These are phyloP conservation scores for Tetracladium setigerum DNA, from an alignment of 495 filamentous ascomycete species.

Conservation along the genomic window DNA sequence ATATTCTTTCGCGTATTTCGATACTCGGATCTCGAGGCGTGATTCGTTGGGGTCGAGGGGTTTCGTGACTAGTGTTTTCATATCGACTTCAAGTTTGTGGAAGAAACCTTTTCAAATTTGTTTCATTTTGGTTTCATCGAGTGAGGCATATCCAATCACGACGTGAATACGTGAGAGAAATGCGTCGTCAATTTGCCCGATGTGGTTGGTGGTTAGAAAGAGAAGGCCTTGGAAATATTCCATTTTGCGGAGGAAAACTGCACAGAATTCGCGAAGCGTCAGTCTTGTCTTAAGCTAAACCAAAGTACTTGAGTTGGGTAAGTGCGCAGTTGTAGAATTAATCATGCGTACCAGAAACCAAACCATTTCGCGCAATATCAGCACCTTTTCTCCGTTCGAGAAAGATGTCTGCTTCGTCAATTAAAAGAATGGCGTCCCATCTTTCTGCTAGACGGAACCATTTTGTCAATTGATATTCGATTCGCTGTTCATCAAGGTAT, in stretches of 20 bases:
- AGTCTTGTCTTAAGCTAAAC: no score
- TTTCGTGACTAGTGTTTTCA: not conserved
- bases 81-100: slow-evolving; percentile 18
- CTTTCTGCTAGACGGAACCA: slow-evolving; percentile 6
- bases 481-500: slow-evolving; percentile 4
- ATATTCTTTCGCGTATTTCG: not conserved
- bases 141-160: slow-evolving; percentile 2
- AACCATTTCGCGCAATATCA: slow-evolving; percentile 16
- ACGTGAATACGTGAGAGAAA: slow-evolving; percentile 24
- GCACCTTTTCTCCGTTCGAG: slow-evolving; percentile 10
- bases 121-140: slow-evolving; percentile 10
- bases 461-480: slow-evolving; percentile 8
- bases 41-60: no score
- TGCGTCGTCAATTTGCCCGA: slow-evolving; percentile 24
- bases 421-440: slow-evolving; percentile 14
- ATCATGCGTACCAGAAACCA: slow-evolving; percentile 13
- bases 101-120: slow-evolving; percentile 27
- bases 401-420: slow-evolving; percentile 25
- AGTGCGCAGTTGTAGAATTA: no score
- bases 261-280: not conserved
- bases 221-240: slow-evolving; percentile 23
- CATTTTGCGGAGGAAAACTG: slow-evolving; percentile 22
- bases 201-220: slow-evolving; percentile 22
- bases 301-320: no score
- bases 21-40: not conserved